Percentiles rank a stretch among this genome's conserved stretches.
phyloP scores from a whole-genome alignment of 2,329 filamentous ascomycete genomes.

The Diaporthe sp. region DNA sequence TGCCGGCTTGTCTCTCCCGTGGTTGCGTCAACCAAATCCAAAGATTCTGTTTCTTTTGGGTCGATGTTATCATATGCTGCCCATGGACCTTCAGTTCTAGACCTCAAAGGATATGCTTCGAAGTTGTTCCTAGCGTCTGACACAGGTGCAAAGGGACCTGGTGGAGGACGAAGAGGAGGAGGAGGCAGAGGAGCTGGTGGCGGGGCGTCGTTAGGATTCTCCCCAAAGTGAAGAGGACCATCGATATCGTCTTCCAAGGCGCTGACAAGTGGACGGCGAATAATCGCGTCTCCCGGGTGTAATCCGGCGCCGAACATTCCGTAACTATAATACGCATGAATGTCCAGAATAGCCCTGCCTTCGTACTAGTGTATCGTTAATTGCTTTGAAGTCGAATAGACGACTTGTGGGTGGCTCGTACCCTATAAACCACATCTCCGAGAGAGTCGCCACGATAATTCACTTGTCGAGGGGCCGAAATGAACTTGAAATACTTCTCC shows the following conservation, averaged over 20 bases:
- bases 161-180: too few species aligned
- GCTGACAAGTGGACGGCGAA: background rate
- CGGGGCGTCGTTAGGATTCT: background rate
- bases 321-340: background rate
- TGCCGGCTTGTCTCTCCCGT: background rate
- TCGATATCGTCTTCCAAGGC: background rate
- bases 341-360: background rate
- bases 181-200: background rate
- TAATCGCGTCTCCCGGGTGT: background rate
- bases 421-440: background rate
- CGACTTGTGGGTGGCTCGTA: background rate
- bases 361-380: background rate
- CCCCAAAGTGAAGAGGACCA: too few species aligned
- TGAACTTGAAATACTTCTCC: background rate
- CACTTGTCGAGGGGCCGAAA: background rate
- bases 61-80: slow-evolving; percentile 1
- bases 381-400: too few species aligned
- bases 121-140: background rate
- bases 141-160: background rate
- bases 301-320: too few species aligned
- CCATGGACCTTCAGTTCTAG: background rate
- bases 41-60: background rate
- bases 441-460: background rate
- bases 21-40: background rate
- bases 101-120: background rate